Evolutionary conservation across 345 rosid species (phyloP).

Genomic region (Carallia pectinifolia): DNA sequence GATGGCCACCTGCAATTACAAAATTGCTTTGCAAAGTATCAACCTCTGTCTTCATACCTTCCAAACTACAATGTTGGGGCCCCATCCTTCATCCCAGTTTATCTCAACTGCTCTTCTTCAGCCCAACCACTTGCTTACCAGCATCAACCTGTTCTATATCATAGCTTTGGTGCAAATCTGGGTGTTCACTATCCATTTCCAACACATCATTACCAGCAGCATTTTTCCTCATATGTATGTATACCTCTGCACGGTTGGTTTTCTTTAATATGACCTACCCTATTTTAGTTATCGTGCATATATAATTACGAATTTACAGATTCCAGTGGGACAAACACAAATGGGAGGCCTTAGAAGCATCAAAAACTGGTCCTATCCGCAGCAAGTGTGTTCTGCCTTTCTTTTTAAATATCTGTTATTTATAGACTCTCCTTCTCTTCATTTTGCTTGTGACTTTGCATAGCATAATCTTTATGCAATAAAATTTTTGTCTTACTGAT

Average conservation of each 20-base stretch:
- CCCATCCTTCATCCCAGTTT: conserved; percentile 14
- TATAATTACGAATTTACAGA: conserved; percentile 23
- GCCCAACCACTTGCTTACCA: conserved; percentile 16
- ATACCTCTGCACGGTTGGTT: conserved; percentile 3
- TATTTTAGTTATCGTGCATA: neutral
- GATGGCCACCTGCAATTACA: conserved; percentile 41
- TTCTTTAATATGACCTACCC: conserved; percentile 4
- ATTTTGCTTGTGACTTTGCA: too few relatives aligned
- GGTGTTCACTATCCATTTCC: conserved; percentile 20
- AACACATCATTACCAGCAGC: conserved; percentile 27
- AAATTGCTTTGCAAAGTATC: conserved; percentile 11
- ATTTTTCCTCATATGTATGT: conserved; percentile 33
- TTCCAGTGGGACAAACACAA: conserved; percentile 18
- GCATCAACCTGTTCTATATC: conserved; percentile 20
- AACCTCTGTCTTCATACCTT: conserved; percentile 8
- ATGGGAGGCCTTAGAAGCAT: conserved; percentile 2
- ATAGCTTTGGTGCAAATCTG: conserved; percentile 20
- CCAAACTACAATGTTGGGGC: conserved; percentile 13
- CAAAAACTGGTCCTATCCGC: conserved; percentile 3
- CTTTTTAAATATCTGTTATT: neutral
- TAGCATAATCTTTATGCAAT: too few relatives aligned
- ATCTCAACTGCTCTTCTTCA: conserved; percentile 15
- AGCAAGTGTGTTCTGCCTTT: conserved; percentile 10
- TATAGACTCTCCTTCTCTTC: too few relatives aligned
- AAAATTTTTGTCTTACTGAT: too few relatives aligned